Base-by-base conservation (phyloP, 2,329 filamentous ascomycete species). In the Daldinia eschscholtzii region DNA sequence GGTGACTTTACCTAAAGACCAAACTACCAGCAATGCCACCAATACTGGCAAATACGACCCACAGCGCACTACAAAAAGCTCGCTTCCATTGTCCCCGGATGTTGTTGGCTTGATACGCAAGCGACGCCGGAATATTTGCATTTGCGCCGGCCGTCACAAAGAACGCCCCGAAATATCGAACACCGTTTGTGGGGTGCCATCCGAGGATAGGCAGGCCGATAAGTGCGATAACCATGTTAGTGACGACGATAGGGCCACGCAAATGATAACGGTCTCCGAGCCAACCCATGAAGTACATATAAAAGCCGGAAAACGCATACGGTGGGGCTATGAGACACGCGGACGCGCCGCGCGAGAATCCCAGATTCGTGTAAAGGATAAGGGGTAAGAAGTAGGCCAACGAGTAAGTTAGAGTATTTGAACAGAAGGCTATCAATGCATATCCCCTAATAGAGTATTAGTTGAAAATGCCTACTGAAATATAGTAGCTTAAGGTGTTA, bases 21-120 rank as follows among this genome's bases (percentile, higher is more conserved):
- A 93, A 83, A 72, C 87, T 88, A 28, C 92, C 92, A 0, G 88
- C 87, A 70, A 96, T 96, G 37, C 93, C 93, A 41, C 93, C 93
- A 28, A 97, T 83, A 2, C 92, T 92, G 6, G 92, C 92, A 57
- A 92, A 88, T 1, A 91, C 91, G 3, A 96, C 91, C 1, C 95
- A 85, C 0, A 90, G 91, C 2, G 93, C 92, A 66, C 89, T 92
- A 78, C 89, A 91, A 73, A 96, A 90, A 0, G 93, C 93, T 55
- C 93, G 88, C 82, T 95, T 97, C 92, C 93, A 97, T 81, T 96
- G 93, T 0, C 93, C 93, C 60, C 92, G 89, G 76, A 97, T 91
- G 80, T 97, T 97, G 81, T 95, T 96, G 46, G 92, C 92, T 81
- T 95, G 93, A 81, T 93, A 96, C 0, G 92, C 87, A 83, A 97